Conservation (phyloP, 257 asterid species). For the Nicotiana attenuata region DNA sequence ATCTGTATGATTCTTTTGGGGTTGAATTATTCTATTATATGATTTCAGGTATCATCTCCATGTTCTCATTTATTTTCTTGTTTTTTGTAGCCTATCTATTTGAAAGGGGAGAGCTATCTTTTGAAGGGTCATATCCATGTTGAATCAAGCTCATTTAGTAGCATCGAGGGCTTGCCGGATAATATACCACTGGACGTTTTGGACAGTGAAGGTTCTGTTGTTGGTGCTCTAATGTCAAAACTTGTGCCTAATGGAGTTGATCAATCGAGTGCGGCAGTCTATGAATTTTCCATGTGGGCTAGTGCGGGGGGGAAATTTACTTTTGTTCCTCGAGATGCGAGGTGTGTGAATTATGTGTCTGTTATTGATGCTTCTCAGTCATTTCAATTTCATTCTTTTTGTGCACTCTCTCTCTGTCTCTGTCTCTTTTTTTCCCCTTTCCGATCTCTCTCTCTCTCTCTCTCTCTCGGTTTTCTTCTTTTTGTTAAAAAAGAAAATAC, state of each 20-base stretch:
- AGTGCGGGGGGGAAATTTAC: slow-evolving; percentile 52
- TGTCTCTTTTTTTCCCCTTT: not conserved
- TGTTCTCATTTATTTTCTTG: slow-evolving; percentile 19
- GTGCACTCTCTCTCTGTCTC: not conserved
- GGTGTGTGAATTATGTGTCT: slow-evolving; percentile 39
- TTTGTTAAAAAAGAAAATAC: not conserved
- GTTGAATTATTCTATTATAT: slow-evolving; percentile 1
- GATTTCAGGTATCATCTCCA: not conserved
- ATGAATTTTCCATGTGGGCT: slow-evolving; percentile 81
- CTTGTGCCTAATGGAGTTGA: slow-evolving; percentile 38
- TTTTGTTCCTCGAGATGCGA: slow-evolving; percentile 67
- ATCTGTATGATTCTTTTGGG: slow-evolving; percentile 40
- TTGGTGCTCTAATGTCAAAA: slow-evolving; percentile 49
- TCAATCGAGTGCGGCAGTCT: slow-evolving; percentile 39
- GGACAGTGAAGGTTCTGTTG: slow-evolving; percentile 42
- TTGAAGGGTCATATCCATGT: slow-evolving; percentile 66
- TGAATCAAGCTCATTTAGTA: slow-evolving; percentile 30
- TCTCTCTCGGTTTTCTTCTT: not conserved
- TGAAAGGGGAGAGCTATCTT: slow-evolving; percentile 84
- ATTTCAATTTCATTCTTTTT: slow-evolving; percentile 17
- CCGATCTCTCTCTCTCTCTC: too few species aligned
- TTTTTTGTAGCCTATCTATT: slow-evolving; percentile 65
- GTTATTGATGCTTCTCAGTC: slow-evolving; percentile 14
- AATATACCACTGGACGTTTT: slow-evolving; percentile 55
- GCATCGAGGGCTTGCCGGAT: slow-evolving; percentile 42